These are phyloP conservation scores for Hanseniaspora meyeri DNA, from an alignment of 805 yeast genomes.

Conservation along the genomic window DNA sequence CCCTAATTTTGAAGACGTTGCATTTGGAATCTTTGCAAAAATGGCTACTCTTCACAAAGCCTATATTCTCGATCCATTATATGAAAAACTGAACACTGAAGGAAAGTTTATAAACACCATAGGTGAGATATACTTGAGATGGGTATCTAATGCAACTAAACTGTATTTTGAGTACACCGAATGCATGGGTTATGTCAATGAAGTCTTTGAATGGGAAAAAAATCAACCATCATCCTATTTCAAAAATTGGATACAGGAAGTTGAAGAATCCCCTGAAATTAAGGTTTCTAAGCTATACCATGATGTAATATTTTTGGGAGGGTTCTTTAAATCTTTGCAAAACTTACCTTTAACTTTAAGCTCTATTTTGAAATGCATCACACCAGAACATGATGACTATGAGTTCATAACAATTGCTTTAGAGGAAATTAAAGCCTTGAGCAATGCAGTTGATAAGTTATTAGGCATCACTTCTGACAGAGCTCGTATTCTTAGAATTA, in stretches of 20 bases:
- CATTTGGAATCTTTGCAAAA: constrained; percentile 45
- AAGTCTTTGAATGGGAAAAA: constrained; percentile 39
- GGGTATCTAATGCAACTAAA: constrained; percentile 48
- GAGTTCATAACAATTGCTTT: constrained; percentile 41
- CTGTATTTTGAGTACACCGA: constrained; percentile 50
- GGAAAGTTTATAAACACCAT: constrained; percentile 57
- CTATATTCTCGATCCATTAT: constrained; percentile 44
- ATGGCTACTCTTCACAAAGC: constrained; percentile 45
- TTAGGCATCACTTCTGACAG: constrained; percentile 50
- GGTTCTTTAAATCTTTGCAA: constrained; percentile 43
- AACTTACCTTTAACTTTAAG: constrained; percentile 49
- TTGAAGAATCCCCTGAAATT: constrained; percentile 38
- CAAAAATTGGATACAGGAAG: constrained; percentile 44
- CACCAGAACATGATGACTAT: constrained; percentile 40
- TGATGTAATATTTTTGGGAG: constrained; percentile 45
- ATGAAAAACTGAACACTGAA: constrained; percentile 43
- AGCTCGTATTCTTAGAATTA: constrained; percentile 41
- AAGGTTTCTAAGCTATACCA: constrained; percentile 34
- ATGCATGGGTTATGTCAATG: constrained; percentile 48
- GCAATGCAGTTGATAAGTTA: constrained; percentile 46
- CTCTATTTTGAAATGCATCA: constrained; percentile 43
- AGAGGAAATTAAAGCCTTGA: constrained; percentile 42
- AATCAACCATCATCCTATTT: constrained; percentile 32
- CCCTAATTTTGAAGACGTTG: constrained; percentile 45
- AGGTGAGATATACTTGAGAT: constrained; percentile 48